phyloP scores from a whole-genome alignment of 176 grass and related monocot genomes.

The Alloteropsis semialata region DNA sequence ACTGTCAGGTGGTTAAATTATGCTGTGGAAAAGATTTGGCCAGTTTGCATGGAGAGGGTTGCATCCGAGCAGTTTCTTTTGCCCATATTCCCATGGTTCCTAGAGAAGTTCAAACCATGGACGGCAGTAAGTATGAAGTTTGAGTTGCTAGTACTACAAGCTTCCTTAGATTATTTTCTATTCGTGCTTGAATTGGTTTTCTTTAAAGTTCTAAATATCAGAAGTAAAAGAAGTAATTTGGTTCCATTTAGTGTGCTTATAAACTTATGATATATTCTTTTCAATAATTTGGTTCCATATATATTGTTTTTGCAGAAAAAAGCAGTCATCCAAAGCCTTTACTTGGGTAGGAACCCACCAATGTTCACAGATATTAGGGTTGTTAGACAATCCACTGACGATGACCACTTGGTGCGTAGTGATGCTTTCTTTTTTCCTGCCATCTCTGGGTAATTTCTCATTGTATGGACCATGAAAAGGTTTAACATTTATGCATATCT shows the following conservation, averaged over 20 bases:
- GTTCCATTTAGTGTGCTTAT: not conserved
- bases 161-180: conserved; percentile 2
- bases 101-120: conserved; percentile 98
- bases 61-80: conserved; percentile 88
- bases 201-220: not conserved
- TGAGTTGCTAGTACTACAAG: not conserved
- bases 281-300: not conserved
- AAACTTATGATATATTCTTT: not conserved
- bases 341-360: conserved; percentile 84
- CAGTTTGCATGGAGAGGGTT: conserved; percentile 90
- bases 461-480: not conserved
- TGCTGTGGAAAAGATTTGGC: conserved; percentile 91
- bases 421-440: not conserved
- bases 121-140: conserved; percentile 60
- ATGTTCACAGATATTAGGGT: conserved; percentile 96
- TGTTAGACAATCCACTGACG: conserved; percentile 62
- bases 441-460: not conserved
- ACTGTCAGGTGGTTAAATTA: conserved; percentile 96
- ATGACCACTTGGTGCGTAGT: conserved; percentile 86
- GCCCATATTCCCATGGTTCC: conserved; percentile 95
- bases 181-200: not conserved
- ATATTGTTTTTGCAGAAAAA: conserved; percentile 60
- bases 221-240: not conserved
- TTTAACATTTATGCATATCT: not conserved
- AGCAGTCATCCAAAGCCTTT: conserved; percentile 81